Evolutionary conservation across 176 grass and related monocot genomes (phyloP).

Genomic region (Pharus latifolius): DNA sequence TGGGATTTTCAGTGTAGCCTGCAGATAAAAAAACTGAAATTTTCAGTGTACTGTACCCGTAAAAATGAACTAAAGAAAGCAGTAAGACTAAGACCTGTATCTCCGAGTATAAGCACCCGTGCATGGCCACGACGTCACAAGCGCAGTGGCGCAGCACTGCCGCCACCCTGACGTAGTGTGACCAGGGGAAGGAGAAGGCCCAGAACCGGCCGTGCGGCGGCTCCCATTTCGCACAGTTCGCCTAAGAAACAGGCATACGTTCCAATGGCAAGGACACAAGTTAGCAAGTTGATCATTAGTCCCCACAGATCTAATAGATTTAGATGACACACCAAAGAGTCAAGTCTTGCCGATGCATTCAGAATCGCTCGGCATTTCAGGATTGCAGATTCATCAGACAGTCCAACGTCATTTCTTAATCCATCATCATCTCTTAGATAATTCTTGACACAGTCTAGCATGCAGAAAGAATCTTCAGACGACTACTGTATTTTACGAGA

Average conservation of each 20-base stretch:
- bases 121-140: slow-evolving; percentile 52
- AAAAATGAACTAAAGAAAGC: too few species aligned
- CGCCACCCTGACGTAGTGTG: slow-evolving; percentile 33
- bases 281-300: neutral
- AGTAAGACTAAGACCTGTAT: slow-evolving; percentile 29
- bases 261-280: neutral
- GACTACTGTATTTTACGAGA: neutral
- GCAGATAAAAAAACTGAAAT: too few species aligned
- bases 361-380: slow-evolving; percentile 21
- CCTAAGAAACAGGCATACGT: slow-evolving; percentile 18
- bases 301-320: too few species aligned
- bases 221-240: slow-evolving; percentile 51
- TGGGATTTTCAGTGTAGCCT: too few species aligned
- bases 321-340: slow-evolving; percentile 32
- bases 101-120: slow-evolving; percentile 45
- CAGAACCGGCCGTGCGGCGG: slow-evolving; percentile 45
- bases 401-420: neutral
- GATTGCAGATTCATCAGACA: slow-evolving; percentile 13
- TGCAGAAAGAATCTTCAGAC: neutral
- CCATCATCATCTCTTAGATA: slow-evolving; percentile 24
- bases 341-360: slow-evolving; percentile 47
- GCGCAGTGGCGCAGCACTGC: slow-evolving; percentile 47
- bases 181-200: slow-evolving; percentile 38
- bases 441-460: slow-evolving; percentile 32
- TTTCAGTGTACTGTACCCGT: too few species aligned